Percentiles rank a stretch among this genome's conserved stretches.
Conservation (phyloP, 2,329 filamentous ascomycete genomes). For the Fusarium nodosum region DNA sequence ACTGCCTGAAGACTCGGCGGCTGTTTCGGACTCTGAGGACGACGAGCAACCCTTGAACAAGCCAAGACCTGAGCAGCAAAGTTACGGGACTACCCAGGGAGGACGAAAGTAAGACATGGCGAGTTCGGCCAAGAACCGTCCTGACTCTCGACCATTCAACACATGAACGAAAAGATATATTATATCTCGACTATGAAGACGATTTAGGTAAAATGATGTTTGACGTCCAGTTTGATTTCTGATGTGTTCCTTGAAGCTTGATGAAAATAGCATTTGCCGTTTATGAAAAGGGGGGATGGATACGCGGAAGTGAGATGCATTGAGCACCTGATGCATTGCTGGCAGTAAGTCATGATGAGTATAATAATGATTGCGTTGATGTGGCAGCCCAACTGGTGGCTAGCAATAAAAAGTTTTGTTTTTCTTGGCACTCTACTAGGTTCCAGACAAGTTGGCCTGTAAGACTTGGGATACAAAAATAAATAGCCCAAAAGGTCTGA, state of each 20-base stretch:
- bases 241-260: neutral
- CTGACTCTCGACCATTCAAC: neutral
- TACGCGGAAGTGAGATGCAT: neutral
- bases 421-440: neutral
- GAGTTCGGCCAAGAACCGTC: neutral
- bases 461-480: neutral
- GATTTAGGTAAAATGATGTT: neutral
- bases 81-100: slow-evolving; percentile 44
- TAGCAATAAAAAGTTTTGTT: neutral
- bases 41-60: slow-evolving; percentile 40
- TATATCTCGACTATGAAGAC: neutral
- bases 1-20: slow-evolving; percentile 40
- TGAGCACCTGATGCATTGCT: neutral
- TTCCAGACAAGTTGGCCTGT: no score
- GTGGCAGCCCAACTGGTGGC: neutral
- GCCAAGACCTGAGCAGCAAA: slow-evolving; percentile 9
- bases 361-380: neutral
- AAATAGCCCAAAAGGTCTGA: neutral
- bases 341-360: neutral
- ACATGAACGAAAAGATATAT: neutral
- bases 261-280: neutral
- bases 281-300: neutral
- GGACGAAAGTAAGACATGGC: neutral
- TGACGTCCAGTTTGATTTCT: neutral
- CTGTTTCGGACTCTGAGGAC: slow-evolving; percentile 42